Evolutionary conservation across 78 protist species (phyloP).

Genomic region (Dictyostelium firmibasis): DNA sequence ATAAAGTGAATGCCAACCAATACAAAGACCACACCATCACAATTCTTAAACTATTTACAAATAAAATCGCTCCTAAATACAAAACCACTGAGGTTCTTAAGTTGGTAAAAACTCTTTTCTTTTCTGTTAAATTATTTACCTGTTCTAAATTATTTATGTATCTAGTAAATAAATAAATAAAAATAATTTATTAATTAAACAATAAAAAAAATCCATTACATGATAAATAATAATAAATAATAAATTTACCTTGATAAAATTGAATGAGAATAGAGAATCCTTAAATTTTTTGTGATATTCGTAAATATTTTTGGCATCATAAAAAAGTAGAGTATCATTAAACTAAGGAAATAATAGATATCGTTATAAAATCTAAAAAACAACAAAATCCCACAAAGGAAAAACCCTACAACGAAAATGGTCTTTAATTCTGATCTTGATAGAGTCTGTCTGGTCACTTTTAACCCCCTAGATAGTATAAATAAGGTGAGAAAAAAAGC

Average conservation of each 20-base stretch:
- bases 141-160: neutral
- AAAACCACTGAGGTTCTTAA: slow-evolving; percentile 64
- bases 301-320: slow-evolving; percentile 82
- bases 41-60: slow-evolving; percentile 71
- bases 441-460: slow-evolving; percentile 27
- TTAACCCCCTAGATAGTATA: slow-evolving; percentile 51
- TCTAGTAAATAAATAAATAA: neutral
- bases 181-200: neutral
- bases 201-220: neutral
- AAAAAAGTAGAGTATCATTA: slow-evolving; percentile 74
- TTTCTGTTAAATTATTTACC: neutral
- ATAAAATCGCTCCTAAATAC: slow-evolving; percentile 59
- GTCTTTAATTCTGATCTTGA: slow-evolving; percentile 18
- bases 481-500: slow-evolving; percentile 33
- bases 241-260: slow-evolving; percentile 20
- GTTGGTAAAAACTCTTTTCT: slow-evolving; percentile 32
- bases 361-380: slow-evolving; percentile 70
- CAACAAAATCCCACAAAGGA: slow-evolving; percentile 36
- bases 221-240: no score
- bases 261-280: slow-evolving; percentile 12
- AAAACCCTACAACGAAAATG: neutral
- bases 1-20: slow-evolving; percentile 41
- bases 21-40: slow-evolving; percentile 68
- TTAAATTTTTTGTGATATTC: slow-evolving; percentile 50
- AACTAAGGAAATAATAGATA: slow-evolving; percentile 57